Conservation (phyloP, 768 basidiomycete genomes). For the Suillus americanus region DNA sequence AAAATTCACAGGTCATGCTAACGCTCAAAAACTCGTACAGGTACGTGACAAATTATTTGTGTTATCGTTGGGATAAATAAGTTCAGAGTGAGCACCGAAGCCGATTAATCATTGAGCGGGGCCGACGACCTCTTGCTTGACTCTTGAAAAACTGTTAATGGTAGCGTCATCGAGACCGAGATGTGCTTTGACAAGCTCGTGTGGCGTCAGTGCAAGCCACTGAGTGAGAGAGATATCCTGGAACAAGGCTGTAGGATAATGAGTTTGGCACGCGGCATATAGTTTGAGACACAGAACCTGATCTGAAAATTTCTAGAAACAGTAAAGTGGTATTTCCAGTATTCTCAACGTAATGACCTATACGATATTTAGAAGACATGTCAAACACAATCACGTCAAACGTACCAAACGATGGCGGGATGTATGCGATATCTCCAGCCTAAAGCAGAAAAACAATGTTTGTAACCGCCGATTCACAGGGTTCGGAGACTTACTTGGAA, state of each 20-base stretch:
- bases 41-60: constrained; percentile 8
- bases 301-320: constrained; percentile 63
- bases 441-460: constrained; percentile 18
- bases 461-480: background rate
- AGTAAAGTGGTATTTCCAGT: constrained; percentile 56
- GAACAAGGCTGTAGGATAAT: constrained; percentile 37
- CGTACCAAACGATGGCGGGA: constrained; percentile 25
- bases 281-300: constrained; percentile 34
- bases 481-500: constrained; percentile 37
- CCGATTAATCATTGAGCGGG: constrained; percentile 9
- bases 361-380: background rate
- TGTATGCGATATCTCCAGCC: constrained; percentile 29
- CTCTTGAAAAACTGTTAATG: constrained; percentile 48
- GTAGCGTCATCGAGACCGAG: constrained; percentile 53
- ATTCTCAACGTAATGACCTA: constrained; percentile 70
- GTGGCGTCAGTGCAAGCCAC: constrained; percentile 64
- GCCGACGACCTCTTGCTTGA: constrained; percentile 51
- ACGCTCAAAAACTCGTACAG: constrained; percentile 15
- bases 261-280: background rate
- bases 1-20: constrained; percentile 2
- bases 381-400: background rate
- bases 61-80: constrained; percentile 2
- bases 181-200: constrained; percentile 58
- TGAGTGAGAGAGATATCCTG: constrained; percentile 59
- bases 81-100: background rate